Base-by-base conservation (phyloP, 1,284 basidiomycete genomes). In the Termitomyces sp. region DNA sequence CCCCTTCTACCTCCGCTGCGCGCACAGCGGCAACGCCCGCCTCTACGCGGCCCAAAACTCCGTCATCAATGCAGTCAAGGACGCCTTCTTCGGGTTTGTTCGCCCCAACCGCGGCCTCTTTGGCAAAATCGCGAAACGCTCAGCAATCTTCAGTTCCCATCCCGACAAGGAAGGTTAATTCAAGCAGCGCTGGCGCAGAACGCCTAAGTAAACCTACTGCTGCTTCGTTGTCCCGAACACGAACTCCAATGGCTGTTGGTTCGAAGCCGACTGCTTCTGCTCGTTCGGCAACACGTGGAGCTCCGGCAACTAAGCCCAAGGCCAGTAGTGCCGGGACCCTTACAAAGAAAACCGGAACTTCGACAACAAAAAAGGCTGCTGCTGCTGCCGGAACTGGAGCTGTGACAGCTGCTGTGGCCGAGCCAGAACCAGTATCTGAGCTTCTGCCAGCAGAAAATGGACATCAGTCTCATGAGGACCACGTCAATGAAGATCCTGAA, bases 61-160 rank as follows among this genome's bases (percentile, higher is more conserved):
- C 69, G 8, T 54, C 68, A 15, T 41, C 64, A 30, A 53, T 66
- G 5, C 73, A 77, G 55, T 70, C 81, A n/a, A 83, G 81, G 65
- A 82, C 81, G 0, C 80, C 80, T 3, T 79, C 79, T 17, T 70
- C 75, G 5, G 83, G 85, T 12, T 67, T 90, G 12, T 89, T 84
- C 63, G 86, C 88, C 12, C 88, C 88, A 1, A 90, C 88, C 0
- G 88, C 87, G 1, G 86, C 88, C 3, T 89, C 88, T 7, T 77
- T 90, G 9, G 88, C 88, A 0, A 78, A 76, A 43, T 76, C 84
- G 41, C 80, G 84, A 45, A 80, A 77, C 63, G 73, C 77, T 1
- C 71, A 73, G n/a, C 46, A 26, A n/a, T 72, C 74, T 6, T 70
- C 67, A 0, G 66, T 73, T 6, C 74, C 81, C 0, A 71, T 73